These are phyloP conservation scores for Nemania bipapillata DNA, from an alignment of 2,329 filamentous ascomycete species.

Conservation along the genomic window DNA sequence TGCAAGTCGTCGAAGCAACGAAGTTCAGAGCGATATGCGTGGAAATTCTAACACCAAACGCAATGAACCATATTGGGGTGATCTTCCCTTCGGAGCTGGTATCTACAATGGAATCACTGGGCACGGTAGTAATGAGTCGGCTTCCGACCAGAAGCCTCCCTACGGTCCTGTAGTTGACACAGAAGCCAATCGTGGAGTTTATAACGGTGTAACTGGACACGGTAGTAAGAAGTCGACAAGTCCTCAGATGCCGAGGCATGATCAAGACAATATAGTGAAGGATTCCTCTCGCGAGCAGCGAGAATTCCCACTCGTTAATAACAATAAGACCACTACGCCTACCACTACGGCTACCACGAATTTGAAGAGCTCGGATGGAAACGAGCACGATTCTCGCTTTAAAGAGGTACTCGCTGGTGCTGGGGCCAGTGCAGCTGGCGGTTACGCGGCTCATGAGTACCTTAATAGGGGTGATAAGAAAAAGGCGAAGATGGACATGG, in stretches of 20 bases:
- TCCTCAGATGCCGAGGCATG: background rate
- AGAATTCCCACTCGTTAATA: conserved; percentile 32
- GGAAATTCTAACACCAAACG: conserved; percentile 34
- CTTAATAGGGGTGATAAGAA: background rate
- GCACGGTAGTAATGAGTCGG: conserved; percentile 40
- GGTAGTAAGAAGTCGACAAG: conserved; percentile 40
- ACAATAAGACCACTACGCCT: no score
- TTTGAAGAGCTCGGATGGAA: background rate
- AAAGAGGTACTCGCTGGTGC: conserved; percentile 37
- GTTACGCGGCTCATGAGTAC: conserved; percentile 18
- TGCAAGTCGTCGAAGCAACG: conserved; percentile 18
- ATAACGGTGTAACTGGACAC: conserved; percentile 44
- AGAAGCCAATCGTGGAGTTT: conserved; percentile 14
- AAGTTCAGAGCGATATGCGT: conserved; percentile 32
- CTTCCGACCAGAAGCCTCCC: background rate
- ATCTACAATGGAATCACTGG: conserved; percentile 46
- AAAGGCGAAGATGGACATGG: background rate
- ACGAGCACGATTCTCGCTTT: conserved; percentile 33
- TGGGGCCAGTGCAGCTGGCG: conserved; percentile 23
- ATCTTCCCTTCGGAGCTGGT: conserved; percentile 44
- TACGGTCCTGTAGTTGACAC: background rate
- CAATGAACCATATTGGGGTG: conserved; percentile 47
- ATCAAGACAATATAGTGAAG: background rate
- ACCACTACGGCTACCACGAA: background rate
- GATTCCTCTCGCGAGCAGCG: conserved; percentile 33